Base-by-base conservation (phyloP, 208 protist genomes). In the Acanthamoeba sp. region DNA sequence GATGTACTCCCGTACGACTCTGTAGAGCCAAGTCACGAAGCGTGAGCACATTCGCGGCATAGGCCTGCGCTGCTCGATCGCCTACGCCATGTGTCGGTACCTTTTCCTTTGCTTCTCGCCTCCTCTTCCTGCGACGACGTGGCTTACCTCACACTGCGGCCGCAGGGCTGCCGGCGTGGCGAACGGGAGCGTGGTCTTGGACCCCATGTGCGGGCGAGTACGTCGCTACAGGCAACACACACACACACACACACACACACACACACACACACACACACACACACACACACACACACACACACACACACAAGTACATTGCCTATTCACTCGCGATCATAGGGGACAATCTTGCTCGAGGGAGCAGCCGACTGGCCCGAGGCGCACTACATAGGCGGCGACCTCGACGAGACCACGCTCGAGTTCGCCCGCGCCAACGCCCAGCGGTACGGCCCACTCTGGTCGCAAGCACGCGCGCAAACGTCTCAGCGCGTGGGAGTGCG, bases 131-230 rank as follows among this genome's bases (percentile, higher is more conserved):
- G 38, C 9, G 4, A 50, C 34, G 18, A 84, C 73, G 7, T 16
- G 29, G 38, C 38, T 36, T 36, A 16, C 4, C 34, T 7, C 42
- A 12, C 29, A 48, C 42, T 10, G 10, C 42, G 42, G 24, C 1
- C 10, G 34, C 78, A 87, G 78, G 20, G 50, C 78, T 2, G 78
- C 78, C 3, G 42, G 38, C 1, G 50, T 87, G 50, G 16, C 24
- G 16, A 59, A 87, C 27, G 78, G 78, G 20, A 62, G 45, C 40
- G 78, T 87, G 20, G 20, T 87, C 3, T 27, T 87, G 6, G 78
- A 87, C 27, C 78, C 78, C 78, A 87, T 87, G 78, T 87, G 78
- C n/a, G 78, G 78, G 4, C 45, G 78, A n/a, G 64, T 73, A n/a
- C 29, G 32, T 40, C 2, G 27, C 59, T 20, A 55, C 48, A 20